Percentiles rank a stretch among this genome's conserved stretches.
phyloP scores from a whole-genome alignment of 768 basidiomycete genomes.

The Kwoniella sp. region DNA sequence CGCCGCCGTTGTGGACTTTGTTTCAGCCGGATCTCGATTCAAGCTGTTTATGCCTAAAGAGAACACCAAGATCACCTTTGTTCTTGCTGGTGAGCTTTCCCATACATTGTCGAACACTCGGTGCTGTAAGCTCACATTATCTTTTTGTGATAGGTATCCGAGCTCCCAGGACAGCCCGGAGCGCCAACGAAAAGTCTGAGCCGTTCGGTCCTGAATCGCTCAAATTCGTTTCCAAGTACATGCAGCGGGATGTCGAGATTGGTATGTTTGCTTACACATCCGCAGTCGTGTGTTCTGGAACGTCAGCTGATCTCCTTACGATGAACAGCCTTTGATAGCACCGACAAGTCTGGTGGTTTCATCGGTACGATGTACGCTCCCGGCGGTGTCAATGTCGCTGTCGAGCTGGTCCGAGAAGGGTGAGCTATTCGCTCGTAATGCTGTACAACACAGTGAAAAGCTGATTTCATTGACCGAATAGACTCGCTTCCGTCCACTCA shows the following conservation, averaged over 20 bases:
- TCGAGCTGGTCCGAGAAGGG: conserved; percentile 81
- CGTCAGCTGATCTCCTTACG: background rate
- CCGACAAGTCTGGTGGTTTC: conserved; percentile 94
- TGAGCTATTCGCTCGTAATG: conserved; percentile 19
- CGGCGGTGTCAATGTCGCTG: conserved; percentile 82
- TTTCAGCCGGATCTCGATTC: conserved; percentile 91
- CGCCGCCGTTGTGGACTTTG: conserved; percentile 78
- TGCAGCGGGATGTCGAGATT: conserved; percentile 95
- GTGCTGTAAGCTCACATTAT: background rate
- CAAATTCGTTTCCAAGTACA: conserved; percentile 77
- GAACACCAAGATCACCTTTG: conserved; percentile 88
- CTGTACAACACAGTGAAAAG: background rate
- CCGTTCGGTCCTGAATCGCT: conserved; percentile 81
- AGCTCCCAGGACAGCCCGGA: conserved; percentile 80
- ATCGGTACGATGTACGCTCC: conserved; percentile 77
- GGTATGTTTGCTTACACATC: conserved; percentile 49
- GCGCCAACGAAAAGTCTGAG: conserved; percentile 77
- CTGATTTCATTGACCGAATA: conserved; percentile 11
- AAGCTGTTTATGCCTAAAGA: conserved; percentile 91
- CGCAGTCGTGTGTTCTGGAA: no score
- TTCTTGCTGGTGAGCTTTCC: conserved; percentile 69
- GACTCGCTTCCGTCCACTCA: conserved; percentile 77
- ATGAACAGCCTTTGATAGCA: conserved; percentile 68
- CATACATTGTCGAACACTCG: background rate
- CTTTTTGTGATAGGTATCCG: conserved; percentile 69